Base-by-base conservation (phyloP, 345 rosid species). In the Hibiscus trionum region DNA sequence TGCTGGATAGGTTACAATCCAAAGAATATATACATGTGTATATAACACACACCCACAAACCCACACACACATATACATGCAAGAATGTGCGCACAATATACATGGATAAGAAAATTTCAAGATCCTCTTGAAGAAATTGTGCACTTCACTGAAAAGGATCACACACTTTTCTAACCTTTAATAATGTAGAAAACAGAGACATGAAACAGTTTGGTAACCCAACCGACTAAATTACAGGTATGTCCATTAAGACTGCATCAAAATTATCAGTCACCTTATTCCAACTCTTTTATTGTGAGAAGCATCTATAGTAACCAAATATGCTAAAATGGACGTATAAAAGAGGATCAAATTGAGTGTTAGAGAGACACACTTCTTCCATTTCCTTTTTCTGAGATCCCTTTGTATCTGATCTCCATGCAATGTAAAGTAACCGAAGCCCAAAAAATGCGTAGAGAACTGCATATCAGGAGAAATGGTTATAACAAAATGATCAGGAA, bases 321-420 rank as follows among this genome's bases (percentile, higher is more conserved):
- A 50, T 2, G 16, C 16, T 9, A 29, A 50, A 50, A 68, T 27
- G 59, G 62, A 67, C 4, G 26, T 5, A 49, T 14, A 67, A 4
- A 29, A 27, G 16, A 10, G 29, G 3, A 52, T 66, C 6, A 1
- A 46, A 66, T 1, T 50, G 71, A 16, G 16, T 16, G 42, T n/a
- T 19, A 68, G 26, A 27, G 35, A 47, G 39, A 76, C 88, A 58
- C 86, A 96, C 99, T 83, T 93, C 99, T 78, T 96, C 97, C 81
- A 96, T 92, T 88, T 96, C 99, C 69, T 90, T 93, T 77, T 96
- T 96, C 85, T 96, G 98, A 68, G 83, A 84, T 52, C 91, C 78
- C 84, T 93, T 96, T 79, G 99, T 71, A 87, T 96, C 96, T 16
- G 99, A 91, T 77, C 87, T 93, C 98, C 98, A 96, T 57, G 99